Conservation (phyloP, 1,139 yeast species). For the Magnusiomyces suaveolens region DNA sequence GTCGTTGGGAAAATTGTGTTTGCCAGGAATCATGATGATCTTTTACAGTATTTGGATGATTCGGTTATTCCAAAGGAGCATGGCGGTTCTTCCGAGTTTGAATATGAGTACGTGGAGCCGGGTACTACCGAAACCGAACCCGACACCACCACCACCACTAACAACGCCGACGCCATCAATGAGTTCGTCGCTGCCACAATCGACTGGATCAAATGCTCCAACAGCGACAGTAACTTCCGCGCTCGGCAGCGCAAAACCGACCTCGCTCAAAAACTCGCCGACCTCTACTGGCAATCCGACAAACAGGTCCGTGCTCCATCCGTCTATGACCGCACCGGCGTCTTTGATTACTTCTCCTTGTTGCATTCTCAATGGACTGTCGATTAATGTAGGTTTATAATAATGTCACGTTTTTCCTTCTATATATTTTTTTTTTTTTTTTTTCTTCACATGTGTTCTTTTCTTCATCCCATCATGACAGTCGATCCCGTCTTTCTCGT, state of each 20-base stretch:
- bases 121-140: constrained; percentile 40
- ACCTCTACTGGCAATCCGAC: constrained; percentile 54
- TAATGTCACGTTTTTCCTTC: no score
- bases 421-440: no score
- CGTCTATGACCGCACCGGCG: constrained; percentile 53
- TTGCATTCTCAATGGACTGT: constrained; percentile 6
- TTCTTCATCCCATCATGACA: no score
- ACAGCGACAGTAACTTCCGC: constrained; percentile 36
- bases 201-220: constrained; percentile 53
- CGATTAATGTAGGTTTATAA: no score
- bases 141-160: constrained; percentile 36
- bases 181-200: constrained; percentile 50
- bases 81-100: constrained; percentile 57
- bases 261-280: constrained; percentile 41
- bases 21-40: constrained; percentile 52
- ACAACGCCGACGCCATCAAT: constrained; percentile 36
- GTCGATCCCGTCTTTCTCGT: constrained; percentile 77
- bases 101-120: constrained; percentile 50
- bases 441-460: no score
- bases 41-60: constrained; percentile 45
- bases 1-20: constrained; percentile 74
- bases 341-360: constrained; percentile 19
- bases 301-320: constrained; percentile 66
- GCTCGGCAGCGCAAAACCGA: constrained; percentile 41
- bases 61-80: constrained; percentile 49